A percentile compares a stretch with the other conserved stretches of the same genome.
phyloP scores from a whole-genome alignment of 2,329 filamentous ascomycete species.

The Pseudocercospora fuligena region DNA sequence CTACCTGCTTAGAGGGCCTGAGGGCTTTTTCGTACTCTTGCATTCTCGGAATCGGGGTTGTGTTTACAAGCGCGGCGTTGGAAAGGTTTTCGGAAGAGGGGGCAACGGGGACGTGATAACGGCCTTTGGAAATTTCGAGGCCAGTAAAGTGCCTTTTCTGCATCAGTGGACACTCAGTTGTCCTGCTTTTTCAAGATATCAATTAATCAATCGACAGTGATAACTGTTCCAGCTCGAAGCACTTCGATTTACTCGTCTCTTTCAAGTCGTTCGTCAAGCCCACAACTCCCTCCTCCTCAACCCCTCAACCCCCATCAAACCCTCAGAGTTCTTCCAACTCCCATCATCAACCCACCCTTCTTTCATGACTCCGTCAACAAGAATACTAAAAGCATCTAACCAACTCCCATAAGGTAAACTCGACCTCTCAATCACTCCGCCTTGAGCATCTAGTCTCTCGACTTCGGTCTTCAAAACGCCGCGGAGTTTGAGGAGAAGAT shows the following conservation, averaged over 20 bases:
- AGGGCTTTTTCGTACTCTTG: not conserved
- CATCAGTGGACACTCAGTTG: not conserved
- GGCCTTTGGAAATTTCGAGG: not conserved
- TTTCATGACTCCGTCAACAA: not conserved
- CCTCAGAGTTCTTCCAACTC: not conserved
- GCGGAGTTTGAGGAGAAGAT: not conserved
- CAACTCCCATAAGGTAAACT: not conserved
- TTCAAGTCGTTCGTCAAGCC: not conserved
- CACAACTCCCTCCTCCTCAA: not conserved
- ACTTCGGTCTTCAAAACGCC: not conserved
- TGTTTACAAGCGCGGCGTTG: conserved; percentile 6
- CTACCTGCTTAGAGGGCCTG: conserved; percentile 14
- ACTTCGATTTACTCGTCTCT: not conserved
- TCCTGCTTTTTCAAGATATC: not conserved
- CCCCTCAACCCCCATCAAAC: not conserved
- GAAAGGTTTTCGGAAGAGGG: not conserved
- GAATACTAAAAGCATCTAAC: conserved; percentile 1
- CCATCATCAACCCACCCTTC: not conserved
- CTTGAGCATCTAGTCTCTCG: not conserved
- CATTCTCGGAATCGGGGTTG: not conserved
- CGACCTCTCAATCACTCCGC: not conserved
- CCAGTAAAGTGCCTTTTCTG: not conserved
- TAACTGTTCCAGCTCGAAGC: not conserved
- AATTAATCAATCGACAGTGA: not conserved
- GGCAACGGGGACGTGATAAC: not conserved